Base-by-base conservation (phyloP, 371 early-diverging fungal species). In the Mortierella sp. region DNA sequence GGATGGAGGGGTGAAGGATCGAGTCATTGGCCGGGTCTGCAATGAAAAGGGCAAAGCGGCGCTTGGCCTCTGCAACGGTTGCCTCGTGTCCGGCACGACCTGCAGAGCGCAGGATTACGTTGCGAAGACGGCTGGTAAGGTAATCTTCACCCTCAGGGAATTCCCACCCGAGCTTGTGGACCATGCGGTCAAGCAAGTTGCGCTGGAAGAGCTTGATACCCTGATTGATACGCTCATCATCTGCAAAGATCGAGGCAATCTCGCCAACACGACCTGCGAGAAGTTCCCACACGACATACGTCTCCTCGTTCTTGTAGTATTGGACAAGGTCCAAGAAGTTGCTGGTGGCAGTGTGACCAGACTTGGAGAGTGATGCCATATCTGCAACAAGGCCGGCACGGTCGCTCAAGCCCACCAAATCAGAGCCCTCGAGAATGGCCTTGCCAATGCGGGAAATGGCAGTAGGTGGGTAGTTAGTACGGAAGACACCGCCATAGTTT, bases 1-100 rank as follows among this genome's bases (percentile, higher is more conserved):
- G 92, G 39, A 97, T 73, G 81, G 95, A 92, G 47, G 96, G 91
- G 68, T 93, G 92, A 50, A 98, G 57, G 21, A 89, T 90, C 18
- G 87, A 83, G 41, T 74, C 72, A 53, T 87, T 82, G 55, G 86
- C 85, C 45, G 86, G 87, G 28, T 74, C 80, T 1, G 71, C 64
- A 43, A 86, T 81, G 54, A 86, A 90, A 26, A 80, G 65, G 42
- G 80, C 71, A 64, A 95, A 93, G 2, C 91, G 84, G 41, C 58
- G 68, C 60, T 82, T 79, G 34, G 93, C 87, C 66, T 91, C 89
- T 2, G 62, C 76, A 53, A 91, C 79, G 10, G 71, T 71, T 28
- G 60, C 70, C 49, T 64, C 60, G 60, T 79, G 71, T 39, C 79
- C 81, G 26, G 83, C 73, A 31, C 68, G 60, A 50, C 85, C 86